Base-by-base conservation (phyloP, 805 yeast genomes). In the Myxozyma geophila region DNA sequence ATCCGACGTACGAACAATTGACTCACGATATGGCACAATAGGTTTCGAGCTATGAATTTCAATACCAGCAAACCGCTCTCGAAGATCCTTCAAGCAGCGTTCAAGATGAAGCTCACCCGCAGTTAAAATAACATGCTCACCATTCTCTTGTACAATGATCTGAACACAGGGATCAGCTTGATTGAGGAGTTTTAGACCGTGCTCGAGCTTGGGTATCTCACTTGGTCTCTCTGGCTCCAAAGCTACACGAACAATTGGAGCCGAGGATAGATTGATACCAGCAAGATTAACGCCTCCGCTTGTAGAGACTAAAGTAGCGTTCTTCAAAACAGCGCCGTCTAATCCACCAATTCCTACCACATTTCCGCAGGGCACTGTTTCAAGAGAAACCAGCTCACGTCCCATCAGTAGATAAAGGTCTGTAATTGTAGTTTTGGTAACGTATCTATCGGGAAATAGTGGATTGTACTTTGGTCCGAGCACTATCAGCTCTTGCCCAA, bases 21-120 rank as follows among this genome's bases (percentile, higher is more conserved):
- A 90, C 74, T 95, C 99, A 66, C 96, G 79, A 74, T 88, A 95
- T 10, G 99, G 98, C 68, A 95, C 96, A 23, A 89, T 93, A 0
- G 99, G 98, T 71, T 90, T 89, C 35, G 97, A 93, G 39, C 87
- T 85, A 2, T 88, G 84, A 10, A 95, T 86, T 56, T 91, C 97
- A 70, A 92, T 85, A 12, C 92, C 92, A 0, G 98, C 98, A 81
- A 92, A 95, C 70, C 98, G 81, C 71, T 90, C 97, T 59, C 83
- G 85, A 72, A 95, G 78, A 77, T 95, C 99, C 72, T 91, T 92
- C 69, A 95, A 75, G 76, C 99, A 95, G 73, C 99, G 83, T 73
- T 95, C 99, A 48, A 95, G 80, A 79, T 95, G 99, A 67, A 95
- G 80, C 76, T 95, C 99, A 55, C 99, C 99, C 9, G 99, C 97